Conservation (phyloP, 2,329 filamentous ascomycete species). For the Diaporthe destruens region DNA sequence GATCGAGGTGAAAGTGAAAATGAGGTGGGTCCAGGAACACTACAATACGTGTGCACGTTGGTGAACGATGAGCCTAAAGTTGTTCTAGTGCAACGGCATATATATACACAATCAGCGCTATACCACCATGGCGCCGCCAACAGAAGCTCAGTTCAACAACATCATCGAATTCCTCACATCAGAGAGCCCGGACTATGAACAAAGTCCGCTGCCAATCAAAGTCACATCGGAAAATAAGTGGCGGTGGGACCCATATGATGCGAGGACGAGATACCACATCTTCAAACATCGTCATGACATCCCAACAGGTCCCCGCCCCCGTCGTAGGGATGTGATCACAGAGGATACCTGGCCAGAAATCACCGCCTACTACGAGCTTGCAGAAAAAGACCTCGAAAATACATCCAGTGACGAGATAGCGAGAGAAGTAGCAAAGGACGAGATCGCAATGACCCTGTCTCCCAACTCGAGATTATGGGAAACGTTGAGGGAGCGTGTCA, state of each 20-base stretch:
- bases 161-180: neutral
- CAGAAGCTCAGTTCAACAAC: conserved; percentile 12
- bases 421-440: neutral
- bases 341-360: conserved; percentile 20
- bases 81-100: conserved; percentile 5
- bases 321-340: neutral
- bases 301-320: neutral
- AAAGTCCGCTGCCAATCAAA: conserved; percentile 5
- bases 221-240: conserved; percentile 2
- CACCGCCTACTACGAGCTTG: neutral
- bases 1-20: conserved; percentile 19
- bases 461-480: conserved; percentile 13
- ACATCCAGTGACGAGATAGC: neutral
- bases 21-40: neutral
- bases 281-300: conserved; percentile 15
- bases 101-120: conserved; percentile 13
- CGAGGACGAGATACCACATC: conserved; percentile 9
- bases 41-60: neutral
- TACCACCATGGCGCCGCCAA: conserved; percentile 7
- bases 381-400: neutral
- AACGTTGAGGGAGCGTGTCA: neutral
- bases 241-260: conserved; percentile 27
- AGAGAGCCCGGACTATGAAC: neutral
- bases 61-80: neutral
- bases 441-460: neutral